Evolutionary conservation across 441 rosid species (phyloP), one percentile per base, ranked within the genome.

Genomic region (Adansonia gregorii): DNA sequence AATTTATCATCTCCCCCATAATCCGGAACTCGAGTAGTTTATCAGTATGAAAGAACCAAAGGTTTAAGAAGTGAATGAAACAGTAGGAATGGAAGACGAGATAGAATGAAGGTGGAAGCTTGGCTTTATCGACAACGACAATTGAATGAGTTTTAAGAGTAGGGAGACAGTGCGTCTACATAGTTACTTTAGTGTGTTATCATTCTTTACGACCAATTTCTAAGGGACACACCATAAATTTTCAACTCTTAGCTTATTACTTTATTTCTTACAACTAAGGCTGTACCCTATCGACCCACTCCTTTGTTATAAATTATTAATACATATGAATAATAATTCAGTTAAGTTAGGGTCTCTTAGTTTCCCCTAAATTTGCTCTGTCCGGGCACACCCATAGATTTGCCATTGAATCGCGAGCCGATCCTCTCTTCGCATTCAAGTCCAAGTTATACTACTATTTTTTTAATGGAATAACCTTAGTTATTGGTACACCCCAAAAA

Each of bases 251-350:
- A 0, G 7, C 6, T 2, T 59, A 69, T 15, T 66, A 59, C 74
- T 69, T 51, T 73, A 31, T 19, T 12, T 72, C 35, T 8, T 71
- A 82, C 85, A 83, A 78, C 81, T 78, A 79, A 80, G 78, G 20
- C 17, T 74, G 85, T 78, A 73, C 22, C 83, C 78, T 39, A 49
- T 4, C 79, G 24, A 69, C 78, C 73, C 43, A 14, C 12, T 46
- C 45, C 4, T 66, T 48, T 11, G 39, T 61, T 61, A 11, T 48
- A 76, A 39, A 64, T 59, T 39, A 43, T 43, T 58, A 71, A 1
- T 24, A 12, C 17, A 1, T 60, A 1, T 41, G 51, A 67, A 56
- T 46, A 20, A 58, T 41, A 14, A 19, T 24, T 46, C 46, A 43
- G 46, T 35, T 4, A 27, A 52, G 41, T 35, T 35, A 35, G 41